These are phyloP conservation scores for Theileria parva DNA, from an alignment of 169 alveolate genomes.

Conservation along the genomic window DNA sequence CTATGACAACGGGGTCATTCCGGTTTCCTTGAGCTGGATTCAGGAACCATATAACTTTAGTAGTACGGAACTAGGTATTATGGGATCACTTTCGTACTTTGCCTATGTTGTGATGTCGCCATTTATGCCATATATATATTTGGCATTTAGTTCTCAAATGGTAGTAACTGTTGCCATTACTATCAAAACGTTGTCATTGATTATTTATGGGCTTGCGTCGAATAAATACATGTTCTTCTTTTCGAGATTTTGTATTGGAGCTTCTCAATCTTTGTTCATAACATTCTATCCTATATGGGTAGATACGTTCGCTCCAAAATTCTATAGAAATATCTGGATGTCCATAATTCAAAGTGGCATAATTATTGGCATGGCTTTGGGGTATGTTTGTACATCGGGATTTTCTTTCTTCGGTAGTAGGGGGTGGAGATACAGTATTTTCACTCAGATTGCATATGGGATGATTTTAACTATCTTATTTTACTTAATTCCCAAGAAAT, in stretches of 20 bases:
- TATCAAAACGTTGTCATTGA: neutral
- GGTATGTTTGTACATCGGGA: slow-evolving; percentile 65
- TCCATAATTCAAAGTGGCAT: slow-evolving; percentile 86
- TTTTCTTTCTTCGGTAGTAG: neutral
- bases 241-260: slow-evolving; percentile 86
- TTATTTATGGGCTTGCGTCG: slow-evolving; percentile 53
- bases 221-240: slow-evolving; percentile 74
- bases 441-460: slow-evolving; percentile 19
- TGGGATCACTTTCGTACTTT: slow-evolving; percentile 78
- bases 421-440: slow-evolving; percentile 59
- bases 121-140: slow-evolving; percentile 70
- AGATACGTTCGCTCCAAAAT: slow-evolving; percentile 89
- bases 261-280: slow-evolving; percentile 87
- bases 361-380: slow-evolving; percentile 83
- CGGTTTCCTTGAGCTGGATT: slow-evolving; percentile 48
- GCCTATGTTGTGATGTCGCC: slow-evolving; percentile 78
- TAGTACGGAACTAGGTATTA: slow-evolving; percentile 47
- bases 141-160: slow-evolving; percentile 65
- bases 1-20: slow-evolving; percentile 58
- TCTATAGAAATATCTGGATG: slow-evolving; percentile 90
- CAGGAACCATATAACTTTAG: slow-evolving; percentile 43
- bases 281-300: slow-evolving; percentile 95
- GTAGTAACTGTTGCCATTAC: slow-evolving; percentile 61
- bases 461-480: slow-evolving; percentile 3
- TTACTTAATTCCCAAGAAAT: slow-evolving; percentile 23